Base-by-base conservation (phyloP, 169 alveolate species). In the Cryptosporidium andersoni region DNA sequence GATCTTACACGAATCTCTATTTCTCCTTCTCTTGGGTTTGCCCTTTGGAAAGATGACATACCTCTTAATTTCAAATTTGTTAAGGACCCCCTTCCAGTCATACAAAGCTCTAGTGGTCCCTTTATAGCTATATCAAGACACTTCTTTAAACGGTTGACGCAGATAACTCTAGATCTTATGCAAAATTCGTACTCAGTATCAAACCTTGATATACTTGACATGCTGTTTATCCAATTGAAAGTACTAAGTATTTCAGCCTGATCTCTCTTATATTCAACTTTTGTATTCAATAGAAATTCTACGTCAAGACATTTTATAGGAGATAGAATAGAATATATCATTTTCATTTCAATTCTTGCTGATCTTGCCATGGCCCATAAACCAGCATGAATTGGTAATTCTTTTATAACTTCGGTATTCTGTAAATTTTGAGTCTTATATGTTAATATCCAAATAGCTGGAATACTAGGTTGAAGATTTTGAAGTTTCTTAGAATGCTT, bases 281-380 rank as follows among this genome's bases (percentile, higher is more conserved):
- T 53, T 42, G 4, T 60, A n/a, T 60, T 36, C 4, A 60, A 14
- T 60, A n/a, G 49, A 60, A 60, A 4, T 45, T 74, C 85, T n/a
- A 58, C 25, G 37, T 74, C 85, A 6, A 74, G 62, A 43, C 74
- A 58, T 49, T 74, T 74, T 14, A 74, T 74, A 58, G 85, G 85
- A 9, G 74, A 11, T 25, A 74, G 8, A 12, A 74, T 14, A 14
- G 85, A 74, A 25, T 51, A 34, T 16, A 74, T 58, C 25, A 25
- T 25, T 25, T 25, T 25, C 25, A 25, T 25, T 74, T 74, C 85
- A 43, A 88, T 81, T 39, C 88, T 80, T 34, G 91, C 91, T 6
- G 95, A 89, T 39, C 89, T 90, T 1, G 88, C 91, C 68, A 92
- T 66, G 48, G 93, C 94, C 95, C 95, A 92, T n/a, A 92, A 88